Conservation (phyloP, 2,329 filamentous ascomycete species). For the Zymoseptoria passerinii region DNA sequence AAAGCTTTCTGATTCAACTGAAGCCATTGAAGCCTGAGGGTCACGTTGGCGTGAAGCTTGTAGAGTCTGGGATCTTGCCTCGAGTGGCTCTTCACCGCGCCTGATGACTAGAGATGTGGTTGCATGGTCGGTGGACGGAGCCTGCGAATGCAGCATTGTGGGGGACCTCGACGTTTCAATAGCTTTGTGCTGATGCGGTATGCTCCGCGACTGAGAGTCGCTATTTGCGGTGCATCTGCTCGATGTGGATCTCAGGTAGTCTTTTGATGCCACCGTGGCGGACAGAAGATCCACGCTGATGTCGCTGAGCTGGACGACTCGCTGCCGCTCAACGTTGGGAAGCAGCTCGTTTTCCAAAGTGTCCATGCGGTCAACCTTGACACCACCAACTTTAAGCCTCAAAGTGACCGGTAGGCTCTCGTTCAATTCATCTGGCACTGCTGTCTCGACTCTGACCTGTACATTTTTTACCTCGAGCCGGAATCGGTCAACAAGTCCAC, state of each 20-base stretch:
- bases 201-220: background rate
- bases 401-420: slow-evolving; percentile 45
- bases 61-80: background rate
- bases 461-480: slow-evolving; percentile 59
- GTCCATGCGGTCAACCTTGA: slow-evolving; percentile 57
- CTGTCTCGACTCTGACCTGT: slow-evolving; percentile 57
- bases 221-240: slow-evolving; percentile 5
- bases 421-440: slow-evolving; percentile 27
- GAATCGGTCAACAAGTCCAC: slow-evolving; percentile 64
- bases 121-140: background rate
- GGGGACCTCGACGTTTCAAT: slow-evolving; percentile 1
- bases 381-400: slow-evolving; percentile 55
- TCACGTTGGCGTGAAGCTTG: background rate
- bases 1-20: slow-evolving; percentile 33
- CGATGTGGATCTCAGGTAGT: slow-evolving; percentile 10
- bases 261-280: slow-evolving; percentile 14
- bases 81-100: background rate
- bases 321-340: background rate
- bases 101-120: background rate
- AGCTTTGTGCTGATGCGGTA: background rate
- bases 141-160: background rate
- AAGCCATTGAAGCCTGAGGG: slow-evolving; percentile 1
- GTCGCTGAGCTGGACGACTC: slow-evolving; percentile 15
- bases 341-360: background rate
- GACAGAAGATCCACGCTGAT: slow-evolving; percentile 22